Evolutionary conservation across 2,329 filamentous ascomycete genomes (phyloP), one percentile per base, ranked within the genome.

Genomic region (Colletotrichum liriopes): DNA sequence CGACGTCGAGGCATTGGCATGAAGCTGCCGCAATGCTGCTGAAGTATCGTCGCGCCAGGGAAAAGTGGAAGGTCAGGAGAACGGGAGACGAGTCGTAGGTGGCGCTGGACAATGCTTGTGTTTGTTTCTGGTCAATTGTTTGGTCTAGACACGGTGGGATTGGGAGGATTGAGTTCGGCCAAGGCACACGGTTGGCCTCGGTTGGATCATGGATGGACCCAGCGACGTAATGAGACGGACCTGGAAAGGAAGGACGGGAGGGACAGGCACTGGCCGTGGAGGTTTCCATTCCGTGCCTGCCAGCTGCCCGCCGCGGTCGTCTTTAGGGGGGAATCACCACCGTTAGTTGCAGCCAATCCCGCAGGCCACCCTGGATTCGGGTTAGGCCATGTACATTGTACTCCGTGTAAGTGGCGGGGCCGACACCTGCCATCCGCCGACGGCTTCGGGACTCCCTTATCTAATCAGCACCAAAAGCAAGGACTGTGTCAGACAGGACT

Each of bases 1-100:
- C 65, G 69, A 52, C 65, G 65, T 45, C 65, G 69, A 72, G 65
- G 66, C 65, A 72, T 72, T 72, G 65, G 66, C 65, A 69, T 64
- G 63, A 52, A 69, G 65, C 68, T 63, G 16, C 45, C 43, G 47
- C 64, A 43, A 54, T 43, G 56, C 56, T 67, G 56, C 58, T 45
- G 29, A 41, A 29, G 23, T 64, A 43, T 37, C 49, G 63, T 41
- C 32, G 35, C 20, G 41, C 39, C 9, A 14, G 39, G 8, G 32
- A 29, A 54, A 26, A 43, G 37, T 29, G 39, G 43, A 26, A 55
- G 14, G 39, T 12, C 32, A 14, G n/a, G 45, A 29, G n/a, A 11
- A 56, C 35, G 9, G 14, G 23, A 39, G 32, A 52, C 5, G 23
- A n/a, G 20, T 29, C 29, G 61, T 18, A 55, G 35, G 43, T 6